Percentiles rank a stretch among this genome's conserved stretches.
These are phyloP conservation scores for Cudoniella acicularis DNA, from an alignment of 495 filamentous ascomycete genomes.

Conservation along the genomic window DNA sequence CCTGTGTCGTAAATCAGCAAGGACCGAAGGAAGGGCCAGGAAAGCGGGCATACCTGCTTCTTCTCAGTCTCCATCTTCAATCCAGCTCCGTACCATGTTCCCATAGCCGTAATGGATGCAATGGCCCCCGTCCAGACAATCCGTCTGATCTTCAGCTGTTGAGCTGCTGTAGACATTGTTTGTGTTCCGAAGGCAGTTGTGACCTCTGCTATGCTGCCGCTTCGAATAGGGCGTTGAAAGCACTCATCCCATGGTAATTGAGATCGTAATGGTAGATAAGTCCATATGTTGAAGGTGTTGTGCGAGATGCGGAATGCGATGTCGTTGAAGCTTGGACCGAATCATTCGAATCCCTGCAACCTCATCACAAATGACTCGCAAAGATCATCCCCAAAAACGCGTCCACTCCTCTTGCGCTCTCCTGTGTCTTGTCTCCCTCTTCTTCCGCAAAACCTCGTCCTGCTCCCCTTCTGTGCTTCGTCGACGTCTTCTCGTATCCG, in stretches of 20 bases:
- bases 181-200: background rate
- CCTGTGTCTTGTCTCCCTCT: background rate
- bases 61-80: slow-evolving; percentile 45
- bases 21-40: background rate
- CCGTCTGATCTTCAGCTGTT: slow-evolving; percentile 21
- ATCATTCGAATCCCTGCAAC: background rate
- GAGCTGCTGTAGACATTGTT: slow-evolving; percentile 11
- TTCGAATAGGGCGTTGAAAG: background rate
- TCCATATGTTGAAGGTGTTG: background rate
- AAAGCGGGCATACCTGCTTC: slow-evolving; percentile 8
- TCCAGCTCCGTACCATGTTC: slow-evolving; percentile 52
- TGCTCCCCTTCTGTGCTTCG: slow-evolving; percentile 1
- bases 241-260: background rate
- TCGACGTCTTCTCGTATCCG: background rate
- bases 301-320: background rate
- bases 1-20: slow-evolving; percentile 24
- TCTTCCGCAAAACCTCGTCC: slow-evolving; percentile 14
- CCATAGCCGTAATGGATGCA: slow-evolving; percentile 45
- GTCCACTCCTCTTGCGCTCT: slow-evolving; percentile 11
- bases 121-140: slow-evolving; percentile 46
- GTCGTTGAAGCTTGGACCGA: background rate
- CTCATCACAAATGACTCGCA: background rate
- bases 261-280: background rate
- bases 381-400: slow-evolving; percentile 17
- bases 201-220: background rate